Evolutionary conservation across 805 yeast species (phyloP).

Genomic region (Myxozyma geophila): DNA sequence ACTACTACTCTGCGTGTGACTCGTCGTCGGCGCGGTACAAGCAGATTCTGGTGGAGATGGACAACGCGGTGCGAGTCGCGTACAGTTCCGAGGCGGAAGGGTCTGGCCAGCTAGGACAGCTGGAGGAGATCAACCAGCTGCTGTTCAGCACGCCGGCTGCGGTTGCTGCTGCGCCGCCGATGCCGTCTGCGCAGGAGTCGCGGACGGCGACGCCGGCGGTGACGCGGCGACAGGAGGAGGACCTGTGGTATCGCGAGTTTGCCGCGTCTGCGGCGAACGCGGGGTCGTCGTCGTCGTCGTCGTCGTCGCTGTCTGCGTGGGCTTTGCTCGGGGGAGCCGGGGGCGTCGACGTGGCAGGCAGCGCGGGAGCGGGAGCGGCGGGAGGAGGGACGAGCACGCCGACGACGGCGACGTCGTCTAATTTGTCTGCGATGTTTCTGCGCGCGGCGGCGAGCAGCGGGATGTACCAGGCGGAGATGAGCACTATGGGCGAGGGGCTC

Average conservation of each 20-base stretch:
- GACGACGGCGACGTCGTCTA: constrained; percentile 8
- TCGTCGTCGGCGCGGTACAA: constrained; percentile 33
- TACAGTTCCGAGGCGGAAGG: constrained; percentile 2
- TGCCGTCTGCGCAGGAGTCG: not conserved
- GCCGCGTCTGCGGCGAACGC: not conserved
- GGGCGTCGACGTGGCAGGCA: not conserved
- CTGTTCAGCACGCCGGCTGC: constrained; percentile 9
- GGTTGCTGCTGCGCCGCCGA: too few species aligned
- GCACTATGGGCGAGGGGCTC: not conserved
- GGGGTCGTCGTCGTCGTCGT: constrained; percentile 14
- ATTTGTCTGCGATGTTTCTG: constrained; percentile 33
- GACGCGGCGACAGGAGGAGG: constrained; percentile 11
- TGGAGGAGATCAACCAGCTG: constrained; percentile 25
- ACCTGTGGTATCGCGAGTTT: constrained; percentile 8
- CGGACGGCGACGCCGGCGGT: constrained; percentile 2
- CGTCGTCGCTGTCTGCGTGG: not conserved
- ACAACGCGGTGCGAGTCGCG: constrained; percentile 24
- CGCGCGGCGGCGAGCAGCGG: constrained; percentile 31
- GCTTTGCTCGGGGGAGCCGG: not conserved
- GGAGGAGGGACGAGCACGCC: not conserved
- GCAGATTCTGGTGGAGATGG: constrained; percentile 32
- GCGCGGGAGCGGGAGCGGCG: not conserved
- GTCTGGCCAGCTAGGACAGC: constrained; percentile 2
- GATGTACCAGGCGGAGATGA: constrained; percentile 13
- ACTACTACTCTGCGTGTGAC: constrained; percentile 33